Base-by-base conservation (phyloP, 116 monocot genomes). In the Papilionanthe hybrid region DNA sequence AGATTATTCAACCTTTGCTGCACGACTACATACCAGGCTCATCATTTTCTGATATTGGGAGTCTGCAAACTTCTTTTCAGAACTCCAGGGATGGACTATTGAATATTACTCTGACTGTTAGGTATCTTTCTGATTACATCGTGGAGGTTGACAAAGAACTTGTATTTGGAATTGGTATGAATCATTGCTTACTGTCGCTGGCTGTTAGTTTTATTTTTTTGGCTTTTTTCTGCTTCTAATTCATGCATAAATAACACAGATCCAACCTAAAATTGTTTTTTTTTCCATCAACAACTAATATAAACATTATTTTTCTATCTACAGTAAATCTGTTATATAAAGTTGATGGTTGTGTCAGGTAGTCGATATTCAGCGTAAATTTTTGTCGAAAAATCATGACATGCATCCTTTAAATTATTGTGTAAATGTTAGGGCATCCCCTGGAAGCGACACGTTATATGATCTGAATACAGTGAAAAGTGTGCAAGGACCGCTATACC, bases 101-200 rank as follows among this genome's bases (percentile, higher is more conserved):
- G 79, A 94, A 94, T 80, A 92, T 82, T 44, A 98, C 97, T 20
- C 79, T 98, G 82, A 84, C 78, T 81, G 81, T 94, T n/a, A 91
- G 88, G 74, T 94, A 83, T 82, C 92, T 94, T 84, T 94, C 94
- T 75, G 92, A 91, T 79, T 98, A 92, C 76, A 88, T 98, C 72
- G 84, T 94, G 76, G 94, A 98, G 91, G 82, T 98, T 77, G 80
- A 92, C 72, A 84, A 84, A 42, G 84, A 92, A 90, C 94, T 81
- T 53, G 72, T 87, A 17, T 77, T 87, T 42, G 91, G 97, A 41
- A 79, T 86, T 68, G 94, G 97, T 98, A 86, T 45, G 83, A 63
- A 6, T 77, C 23, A 42, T 48, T 71, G 25, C 63, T 63, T 63
- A 63, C 25, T 25, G 8, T 17, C 53, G 17, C 17, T 53, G 15